Base-by-base conservation (phyloP, 768 basidiomycete genomes). In the Tubosaeta sp. region DNA sequence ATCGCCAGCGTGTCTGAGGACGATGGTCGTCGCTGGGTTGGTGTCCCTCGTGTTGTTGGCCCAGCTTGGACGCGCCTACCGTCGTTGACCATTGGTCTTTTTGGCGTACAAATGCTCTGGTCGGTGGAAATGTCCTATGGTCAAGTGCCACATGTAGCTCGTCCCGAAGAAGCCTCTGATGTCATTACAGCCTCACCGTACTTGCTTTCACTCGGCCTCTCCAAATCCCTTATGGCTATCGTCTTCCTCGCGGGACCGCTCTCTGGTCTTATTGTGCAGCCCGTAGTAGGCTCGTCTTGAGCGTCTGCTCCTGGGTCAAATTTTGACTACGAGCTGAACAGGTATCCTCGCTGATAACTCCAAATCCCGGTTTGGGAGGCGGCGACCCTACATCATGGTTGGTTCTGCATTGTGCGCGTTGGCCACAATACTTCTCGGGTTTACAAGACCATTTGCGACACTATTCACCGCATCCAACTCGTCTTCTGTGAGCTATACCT, bases 61-160 rank as follows among this genome's bases (percentile, higher is more conserved):
- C 91, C 91, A 1, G 57, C 62, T 54, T 90, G 84, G 83, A 65
- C 78, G 0, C 82, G 80, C 43, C 68, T 88, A 26, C 86, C 88
- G 1, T 74, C 78, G 3, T 68, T 95, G 35, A 95, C 92, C 0
- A 62, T 93, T 7, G 88, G 90, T 1, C 71, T 95, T 47, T 69
- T 92, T 3, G 94, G 94, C 6, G 84, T 95, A 1, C 89, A 91
- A 66, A 82, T 92, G 54, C 81, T 95, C 43, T 97, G 95, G 95
- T 88, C 87, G 1, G 86, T 95, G 12, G 94, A 97, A 64, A 94
- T 97, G 91, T 86, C 90, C 0, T 94, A 95, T 56, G 91, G 89
- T 60, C 25, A 50, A 33, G 61, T 46, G 11, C 45, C n/a, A 32
- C 22, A 22, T 22, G 17, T 31, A 8, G 2, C 12, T 35, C 31